These are phyloP conservation scores for Paracorniculantispora psalliotae DNA, from an alignment of 2,329 filamentous ascomycete genomes.

Conservation along the genomic window DNA sequence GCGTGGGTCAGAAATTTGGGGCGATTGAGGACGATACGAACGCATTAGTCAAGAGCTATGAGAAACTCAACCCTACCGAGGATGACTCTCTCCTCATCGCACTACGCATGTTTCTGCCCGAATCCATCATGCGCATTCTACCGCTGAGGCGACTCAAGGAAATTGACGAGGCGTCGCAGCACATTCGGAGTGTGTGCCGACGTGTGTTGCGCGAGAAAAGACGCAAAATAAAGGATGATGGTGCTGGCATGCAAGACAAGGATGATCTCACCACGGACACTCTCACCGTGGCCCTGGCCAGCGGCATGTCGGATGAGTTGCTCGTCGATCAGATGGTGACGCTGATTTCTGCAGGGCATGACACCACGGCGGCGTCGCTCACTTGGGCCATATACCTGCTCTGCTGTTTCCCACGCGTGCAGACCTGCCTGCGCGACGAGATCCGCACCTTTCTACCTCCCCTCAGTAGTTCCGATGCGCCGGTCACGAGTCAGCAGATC, in stretches of 20 bases:
- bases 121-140: slow-evolving; percentile 54
- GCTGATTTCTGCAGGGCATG: slow-evolving; percentile 76
- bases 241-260: slow-evolving; percentile 50
- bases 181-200: slow-evolving; percentile 63
- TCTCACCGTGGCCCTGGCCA: slow-evolving; percentile 71
- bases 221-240: slow-evolving; percentile 63
- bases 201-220: no score
- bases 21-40: not conserved
- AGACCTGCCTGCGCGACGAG: slow-evolving; percentile 63
- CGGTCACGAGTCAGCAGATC: slow-evolving; percentile 41
- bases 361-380: slow-evolving; percentile 72
- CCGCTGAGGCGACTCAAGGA: slow-evolving; percentile 67
- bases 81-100: slow-evolving; percentile 45
- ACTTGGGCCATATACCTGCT: slow-evolving; percentile 70
- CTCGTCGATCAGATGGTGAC: slow-evolving; percentile 87
- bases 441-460: slow-evolving; percentile 58
- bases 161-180: slow-evolving; percentile 47
- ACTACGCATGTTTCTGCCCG: slow-evolving; percentile 51
- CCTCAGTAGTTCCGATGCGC: slow-evolving; percentile 18
- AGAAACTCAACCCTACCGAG: not conserved
- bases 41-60: not conserved
- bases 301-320: slow-evolving; percentile 66
- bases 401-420: slow-evolving; percentile 59
- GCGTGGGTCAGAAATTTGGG: not conserved
- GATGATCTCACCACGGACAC: slow-evolving; percentile 53